Evolutionary conservation across 495 filamentous ascomycete genomes (phyloP), one percentile per base, ranked within the genome.

Genomic region (Aspergillus haitiensis): DNA sequence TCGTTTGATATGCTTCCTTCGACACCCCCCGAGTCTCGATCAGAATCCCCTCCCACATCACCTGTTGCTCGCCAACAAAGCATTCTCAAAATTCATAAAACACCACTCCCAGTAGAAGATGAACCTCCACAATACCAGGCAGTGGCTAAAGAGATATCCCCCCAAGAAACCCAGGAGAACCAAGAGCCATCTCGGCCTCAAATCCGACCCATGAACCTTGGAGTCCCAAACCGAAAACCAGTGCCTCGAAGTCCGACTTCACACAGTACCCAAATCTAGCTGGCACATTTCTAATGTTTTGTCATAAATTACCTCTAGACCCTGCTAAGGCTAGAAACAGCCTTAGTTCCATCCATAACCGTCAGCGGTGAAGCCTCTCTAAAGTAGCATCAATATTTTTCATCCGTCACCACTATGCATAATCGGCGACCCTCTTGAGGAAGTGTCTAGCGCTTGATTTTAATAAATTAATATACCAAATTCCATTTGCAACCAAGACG

Each of bases 1-100:
- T 74, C 75, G 12, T 72, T 80, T 52, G 76, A 80, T 52, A 80
- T 80, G 75, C 63, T 80, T 35, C 76, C 77, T 33, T 72, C 70
- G 34, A 75, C 75, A 32, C 77, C 77, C 5, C 71, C 74, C 18
- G 74, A 76, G 35, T 74, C 73, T 5, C 67, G 65, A 32, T 76
- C 72, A 45, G 74, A 70, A 47, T 75, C 74, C 8, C 75, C 74
- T 10, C 70, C 71, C 0, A 60, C 58, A 2, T 75, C 74, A 16
- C 72, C 72, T 1, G 68, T 73, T 15, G 63, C 66, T 36, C 75
- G 72, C 4, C 67, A 74, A n/a, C 70, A 69, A 27, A 78, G 75
- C 52, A 71, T 70, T 39, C 68, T 73, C 61, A 78, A 78, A 47
- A 67, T 72, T 32, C 61, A 67, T 40, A 67, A 72, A 52, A 60